These are phyloP conservation scores for Ceratobasidium sp. DNA, from an alignment of 1,284 basidiomycete species.

Conservation along the genomic window DNA sequence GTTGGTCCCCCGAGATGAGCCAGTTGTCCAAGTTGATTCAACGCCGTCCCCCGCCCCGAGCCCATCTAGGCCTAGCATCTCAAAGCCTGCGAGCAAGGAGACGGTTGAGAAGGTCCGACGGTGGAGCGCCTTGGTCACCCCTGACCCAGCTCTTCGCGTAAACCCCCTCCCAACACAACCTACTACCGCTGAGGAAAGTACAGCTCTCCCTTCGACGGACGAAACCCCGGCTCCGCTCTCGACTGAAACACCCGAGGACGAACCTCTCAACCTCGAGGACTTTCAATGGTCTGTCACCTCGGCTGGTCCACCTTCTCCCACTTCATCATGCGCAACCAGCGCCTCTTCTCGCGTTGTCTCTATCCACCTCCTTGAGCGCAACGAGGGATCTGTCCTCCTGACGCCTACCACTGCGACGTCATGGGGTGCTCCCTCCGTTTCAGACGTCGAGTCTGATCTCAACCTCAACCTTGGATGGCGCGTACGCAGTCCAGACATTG, in stretches of 20 bases:
- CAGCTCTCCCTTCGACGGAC: constrained; percentile 12
- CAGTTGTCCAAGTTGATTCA: constrained; percentile 22
- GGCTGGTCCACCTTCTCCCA: constrained; percentile 61
- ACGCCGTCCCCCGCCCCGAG: constrained; percentile 11
- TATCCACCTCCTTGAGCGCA: constrained; percentile 66
- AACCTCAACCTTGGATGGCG: constrained; percentile 21
- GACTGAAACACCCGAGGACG: constrained; percentile 48
- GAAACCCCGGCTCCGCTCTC: neutral
- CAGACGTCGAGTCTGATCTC: constrained; percentile 33
- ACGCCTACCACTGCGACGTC: constrained; percentile 64
- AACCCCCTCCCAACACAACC: constrained; percentile 52
- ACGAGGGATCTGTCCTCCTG: constrained; percentile 67
- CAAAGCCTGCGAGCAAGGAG: constrained; percentile 56
- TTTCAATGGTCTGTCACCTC: constrained; percentile 77
- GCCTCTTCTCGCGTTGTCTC: constrained; percentile 56
- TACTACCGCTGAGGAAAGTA: constrained; percentile 50
- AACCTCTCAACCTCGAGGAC: constrained; percentile 66
- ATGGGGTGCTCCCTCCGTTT: constrained; percentile 58
- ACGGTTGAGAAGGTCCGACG: constrained; percentile 39
- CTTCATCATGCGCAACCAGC: constrained; percentile 50
- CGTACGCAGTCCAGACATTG: constrained; percentile 55
- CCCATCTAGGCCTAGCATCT: constrained; percentile 56
- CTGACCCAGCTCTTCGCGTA: constrained; percentile 20
- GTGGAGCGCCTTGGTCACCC: constrained; percentile 49
- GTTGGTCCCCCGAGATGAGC: constrained; percentile 33